Evolutionary conservation across 2,329 filamentous ascomycete species (phyloP).

Genomic region (Apiospora kogelbergensis): DNA sequence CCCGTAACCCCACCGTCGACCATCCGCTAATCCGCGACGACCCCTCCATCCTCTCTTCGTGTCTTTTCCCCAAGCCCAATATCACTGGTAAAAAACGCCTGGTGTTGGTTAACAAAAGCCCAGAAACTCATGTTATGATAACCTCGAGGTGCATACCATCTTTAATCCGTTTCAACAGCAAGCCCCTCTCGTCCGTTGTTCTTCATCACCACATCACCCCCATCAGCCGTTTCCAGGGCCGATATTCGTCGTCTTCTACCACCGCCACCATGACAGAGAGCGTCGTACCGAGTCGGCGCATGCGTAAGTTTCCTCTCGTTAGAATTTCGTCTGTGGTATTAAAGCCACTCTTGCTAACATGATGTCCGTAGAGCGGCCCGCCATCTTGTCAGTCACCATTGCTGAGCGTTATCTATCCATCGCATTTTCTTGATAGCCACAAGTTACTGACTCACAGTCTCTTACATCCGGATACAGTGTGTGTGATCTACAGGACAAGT

Average conservation of each 20-base stretch:
- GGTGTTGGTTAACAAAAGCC: background rate
- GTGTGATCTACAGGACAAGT: conserved; percentile 95
- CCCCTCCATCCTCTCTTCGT: background rate
- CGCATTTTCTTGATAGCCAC: background rate
- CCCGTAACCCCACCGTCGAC: background rate
- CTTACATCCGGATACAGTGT: conserved; percentile 53
- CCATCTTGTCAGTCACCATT: conserved; percentile 5
- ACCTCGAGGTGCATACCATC: background rate
- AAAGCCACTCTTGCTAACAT: background rate
- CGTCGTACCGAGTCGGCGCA: background rate
- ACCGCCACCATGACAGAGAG: background rate
- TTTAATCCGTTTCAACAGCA: background rate
- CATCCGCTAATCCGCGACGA: background rate
- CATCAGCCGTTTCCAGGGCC: background rate
- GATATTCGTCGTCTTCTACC: background rate
- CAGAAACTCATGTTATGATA: background rate
- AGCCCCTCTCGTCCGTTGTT: background rate
- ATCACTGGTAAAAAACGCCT: background rate
- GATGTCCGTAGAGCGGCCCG: background rate
- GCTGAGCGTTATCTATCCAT: background rate
- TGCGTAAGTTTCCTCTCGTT: background rate
- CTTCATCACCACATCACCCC: background rate
- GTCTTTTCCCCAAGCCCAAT: background rate
- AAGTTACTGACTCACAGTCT: background rate
- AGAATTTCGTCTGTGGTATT: background rate